Evolutionary conservation across 306 rosid species (phyloP), one percentile per base, ranked within the genome.

Genomic region (Abrus pulchellus): DNA sequence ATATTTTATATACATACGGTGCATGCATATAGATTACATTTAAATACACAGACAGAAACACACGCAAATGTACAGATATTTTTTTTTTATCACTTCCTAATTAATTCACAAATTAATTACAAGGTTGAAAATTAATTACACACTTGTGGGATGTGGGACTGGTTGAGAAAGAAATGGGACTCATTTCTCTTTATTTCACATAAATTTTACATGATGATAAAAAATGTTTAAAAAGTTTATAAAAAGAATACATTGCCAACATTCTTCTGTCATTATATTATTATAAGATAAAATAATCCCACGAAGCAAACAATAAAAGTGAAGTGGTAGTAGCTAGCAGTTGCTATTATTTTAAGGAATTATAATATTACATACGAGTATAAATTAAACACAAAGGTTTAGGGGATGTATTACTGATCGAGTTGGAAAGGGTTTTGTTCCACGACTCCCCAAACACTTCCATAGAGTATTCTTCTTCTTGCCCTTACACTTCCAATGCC

Each of bases 381-480:
- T 75, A 75, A 82, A 82, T 48, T 38, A 75, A 67, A 82, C 74
- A 57, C 36, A 36, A 40, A 63, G 56, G 40, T 13, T 72, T 74
- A 28, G 56, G 14, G 33, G n/a, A 14, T 36, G 77, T 27, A 12
- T 9, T n/a, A 41, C 14, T 49, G 34, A 28, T 74, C 40, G 62
- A 55, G 79, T 36, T 33, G 12, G 9, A 53, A 57, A 79, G 72
- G 36, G 28, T 53, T 56, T 55, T 65, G 66, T 38, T 57, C 47
- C 81, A 61, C 77, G 3, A 54, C 54, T 72, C n/a, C 84, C 80
- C 29, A 43, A 59, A 77, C 85, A 4, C 53, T 68, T 27, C n/a
- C 14, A 43, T 60, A 5, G 32, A 47, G 36, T 20, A 5, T 73
- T 69, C 82, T 76, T 57, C 83, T 20, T 65, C 77, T 27, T 56